phyloP scores from a whole-genome alignment of 257 asterid genomes.

The Penstemon davidsonii region DNA sequence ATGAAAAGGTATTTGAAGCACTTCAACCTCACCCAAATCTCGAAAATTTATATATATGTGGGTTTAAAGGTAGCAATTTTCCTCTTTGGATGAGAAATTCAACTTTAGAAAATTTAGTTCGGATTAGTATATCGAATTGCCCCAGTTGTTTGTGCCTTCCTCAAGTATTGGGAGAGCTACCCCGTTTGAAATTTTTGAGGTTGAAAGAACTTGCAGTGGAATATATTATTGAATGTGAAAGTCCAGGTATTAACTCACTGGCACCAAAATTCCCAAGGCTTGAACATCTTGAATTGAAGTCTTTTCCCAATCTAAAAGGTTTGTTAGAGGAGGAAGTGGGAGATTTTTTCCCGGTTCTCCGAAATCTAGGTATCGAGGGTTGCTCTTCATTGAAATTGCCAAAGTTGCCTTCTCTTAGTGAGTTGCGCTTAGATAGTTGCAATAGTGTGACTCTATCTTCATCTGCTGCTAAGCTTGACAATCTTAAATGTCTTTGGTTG shows the following conservation, averaged over 20 bases:
- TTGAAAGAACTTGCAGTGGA: slow-evolving; percentile 12
- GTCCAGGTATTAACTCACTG: background rate
- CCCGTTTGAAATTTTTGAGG: slow-evolving; percentile 3
- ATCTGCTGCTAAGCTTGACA: slow-evolving; percentile 12
- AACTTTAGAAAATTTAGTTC: slow-evolving; percentile 2
- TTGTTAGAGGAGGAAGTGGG: slow-evolving; percentile 9
- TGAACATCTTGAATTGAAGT: accelerated
- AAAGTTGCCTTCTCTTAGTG: slow-evolving; percentile 4
- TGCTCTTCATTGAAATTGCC: slow-evolving; percentile 21
- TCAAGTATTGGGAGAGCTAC: slow-evolving; percentile 23
- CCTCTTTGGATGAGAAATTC: slow-evolving; percentile 26
- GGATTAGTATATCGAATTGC: background rate
- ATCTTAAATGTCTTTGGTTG: slow-evolving; percentile 1
- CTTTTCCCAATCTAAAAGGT: slow-evolving; percentile 25
- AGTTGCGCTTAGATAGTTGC: background rate
- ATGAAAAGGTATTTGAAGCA: slow-evolving; percentile 28
- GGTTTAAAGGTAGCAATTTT: slow-evolving; percentile 15
- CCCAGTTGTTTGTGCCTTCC: slow-evolving; percentile 10
- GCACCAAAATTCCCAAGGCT: slow-evolving; percentile 18
- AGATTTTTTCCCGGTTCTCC: slow-evolving; percentile 23
- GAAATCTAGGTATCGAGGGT: background rate
- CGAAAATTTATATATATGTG: background rate
- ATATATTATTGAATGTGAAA: slow-evolving; percentile 23
- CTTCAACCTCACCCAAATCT: slow-evolving; percentile 24
- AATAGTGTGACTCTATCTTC: slow-evolving; percentile 10